Evolutionary conservation across 1,284 basidiomycete species (phyloP).

Genomic region (Trichosporon inkin): DNA sequence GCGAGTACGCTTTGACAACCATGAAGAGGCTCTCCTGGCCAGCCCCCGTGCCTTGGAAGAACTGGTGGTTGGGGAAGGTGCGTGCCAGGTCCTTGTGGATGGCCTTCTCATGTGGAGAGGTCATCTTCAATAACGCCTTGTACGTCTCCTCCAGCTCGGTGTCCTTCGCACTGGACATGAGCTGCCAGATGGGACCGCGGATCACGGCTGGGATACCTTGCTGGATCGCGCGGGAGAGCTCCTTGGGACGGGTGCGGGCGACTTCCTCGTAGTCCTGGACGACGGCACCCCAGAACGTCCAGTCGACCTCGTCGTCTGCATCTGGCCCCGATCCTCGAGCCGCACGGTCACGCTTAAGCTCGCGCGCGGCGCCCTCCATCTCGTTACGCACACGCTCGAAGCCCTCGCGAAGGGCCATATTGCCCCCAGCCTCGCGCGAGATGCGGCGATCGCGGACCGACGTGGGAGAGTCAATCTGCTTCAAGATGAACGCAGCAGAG

Average conservation of each 20-base stretch:
- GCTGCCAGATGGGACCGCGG: conserved; percentile 94
- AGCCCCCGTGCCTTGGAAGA: conserved; percentile 80
- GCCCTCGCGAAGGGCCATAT: conserved; percentile 37
- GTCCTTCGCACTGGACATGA: conserved; percentile 95
- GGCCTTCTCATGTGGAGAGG: conserved; percentile 84
- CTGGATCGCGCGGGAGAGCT: conserved; percentile 84
- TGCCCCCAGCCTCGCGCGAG: conserved; percentile 36
- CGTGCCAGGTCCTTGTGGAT: conserved; percentile 86
- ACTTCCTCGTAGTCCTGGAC: conserved; percentile 86
- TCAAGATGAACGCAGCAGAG: conserved; percentile 22
- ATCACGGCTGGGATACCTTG: conserved; percentile 73
- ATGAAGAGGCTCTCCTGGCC: conserved; percentile 97
- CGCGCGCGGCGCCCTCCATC: conserved; percentile 48
- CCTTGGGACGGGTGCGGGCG: conserved; percentile 69
- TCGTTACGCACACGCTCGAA: conserved; percentile 46
- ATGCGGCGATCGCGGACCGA: conserved; percentile 40
- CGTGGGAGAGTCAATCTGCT: conserved; percentile 34
- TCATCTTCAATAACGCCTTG: conserved; percentile 73
- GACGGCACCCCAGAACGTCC: conserved; percentile 94
- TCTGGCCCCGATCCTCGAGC: neutral
- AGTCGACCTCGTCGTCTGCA: conserved; percentile 39
- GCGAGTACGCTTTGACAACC: conserved; percentile 93
- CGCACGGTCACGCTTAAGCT: conserved; percentile 56
- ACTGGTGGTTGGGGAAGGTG: conserved; percentile 97
- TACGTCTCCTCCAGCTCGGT: conserved; percentile 80